Evolutionary conservation across 225 moss, liverwort and hornwort species (phyloP).

Genomic region (Physcomitrium patens): DNA sequence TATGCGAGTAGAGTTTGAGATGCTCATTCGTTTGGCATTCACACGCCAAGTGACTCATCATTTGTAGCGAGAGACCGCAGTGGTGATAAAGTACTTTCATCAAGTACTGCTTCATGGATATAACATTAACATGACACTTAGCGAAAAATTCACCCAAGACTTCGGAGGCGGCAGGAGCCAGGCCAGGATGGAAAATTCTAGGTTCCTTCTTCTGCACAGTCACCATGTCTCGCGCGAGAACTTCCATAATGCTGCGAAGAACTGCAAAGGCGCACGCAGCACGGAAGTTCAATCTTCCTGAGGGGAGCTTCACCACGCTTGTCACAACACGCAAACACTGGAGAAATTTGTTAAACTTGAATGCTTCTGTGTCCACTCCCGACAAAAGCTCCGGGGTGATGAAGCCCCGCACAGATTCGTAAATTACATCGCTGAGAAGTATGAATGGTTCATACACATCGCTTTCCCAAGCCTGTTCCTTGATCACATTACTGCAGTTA

Average conservation of each 20-base stretch:
- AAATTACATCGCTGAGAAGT: constrained; percentile 45
- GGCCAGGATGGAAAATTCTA: constrained; percentile 37
- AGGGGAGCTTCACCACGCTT: constrained; percentile 33
- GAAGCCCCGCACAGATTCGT: constrained; percentile 31
- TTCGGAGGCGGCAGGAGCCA: constrained; percentile 23
- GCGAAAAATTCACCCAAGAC: constrained; percentile 22
- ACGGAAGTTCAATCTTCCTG: constrained; percentile 33
- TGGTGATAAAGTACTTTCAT: constrained; percentile 50
- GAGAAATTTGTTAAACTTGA: constrained; percentile 22
- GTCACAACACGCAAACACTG: constrained; percentile 22
- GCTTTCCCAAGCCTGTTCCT: constrained; percentile 43
- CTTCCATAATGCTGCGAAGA: constrained; percentile 39
- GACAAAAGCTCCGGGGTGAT: constrained; percentile 48
- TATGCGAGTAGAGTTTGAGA: constrained; percentile 28
- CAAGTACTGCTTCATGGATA: constrained; percentile 47
- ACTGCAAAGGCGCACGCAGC: constrained; percentile 47
- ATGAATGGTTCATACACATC: constrained; percentile 32
- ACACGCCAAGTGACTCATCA: constrained; percentile 36
- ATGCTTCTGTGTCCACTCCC: constrained; percentile 29
- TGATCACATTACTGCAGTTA: constrained; percentile 29
- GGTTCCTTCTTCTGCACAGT: constrained; percentile 36
- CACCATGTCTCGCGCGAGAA: constrained; percentile 44
- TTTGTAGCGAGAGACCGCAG: constrained; percentile 35
- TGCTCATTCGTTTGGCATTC: constrained; percentile 23
- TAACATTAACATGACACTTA: constrained; percentile 37